Evolutionary conservation across 768 basidiomycete species (phyloP).

Genomic region (Amanita pseudoporphyria): DNA sequence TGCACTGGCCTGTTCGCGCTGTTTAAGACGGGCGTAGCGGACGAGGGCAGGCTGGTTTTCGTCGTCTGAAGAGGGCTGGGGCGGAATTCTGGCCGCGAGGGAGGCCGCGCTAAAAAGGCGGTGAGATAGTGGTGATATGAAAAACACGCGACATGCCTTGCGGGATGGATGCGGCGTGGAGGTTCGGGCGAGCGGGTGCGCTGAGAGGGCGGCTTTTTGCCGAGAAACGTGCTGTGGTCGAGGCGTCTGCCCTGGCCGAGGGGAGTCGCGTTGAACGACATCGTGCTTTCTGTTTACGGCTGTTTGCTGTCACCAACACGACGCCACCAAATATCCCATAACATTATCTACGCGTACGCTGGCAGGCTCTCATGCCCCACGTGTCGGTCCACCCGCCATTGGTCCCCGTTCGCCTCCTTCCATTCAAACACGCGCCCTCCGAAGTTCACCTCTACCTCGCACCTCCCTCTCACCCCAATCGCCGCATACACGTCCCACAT

Average conservation of each 20-base stretch:
- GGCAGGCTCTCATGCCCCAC: slow-evolving; percentile 25
- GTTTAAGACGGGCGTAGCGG: slow-evolving; percentile 33
- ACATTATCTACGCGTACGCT: not conserved
- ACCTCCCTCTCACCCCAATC: slow-evolving; percentile 45
- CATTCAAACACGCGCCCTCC: slow-evolving; percentile 50
- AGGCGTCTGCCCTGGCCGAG: slow-evolving; percentile 81
- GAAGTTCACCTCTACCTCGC: slow-evolving; percentile 56
- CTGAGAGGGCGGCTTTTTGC: slow-evolving; percentile 34
- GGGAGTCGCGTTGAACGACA: slow-evolving; percentile 83
- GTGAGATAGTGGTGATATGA: slow-evolving; percentile 11
- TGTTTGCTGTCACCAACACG: not conserved
- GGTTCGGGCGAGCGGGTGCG: slow-evolving; percentile 23
- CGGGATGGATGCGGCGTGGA: not conserved
- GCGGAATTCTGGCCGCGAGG: slow-evolving; percentile 52
- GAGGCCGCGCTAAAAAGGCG: slow-evolving; percentile 31
- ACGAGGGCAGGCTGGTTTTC: slow-evolving; percentile 31
- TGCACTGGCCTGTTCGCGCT: slow-evolving; percentile 25
- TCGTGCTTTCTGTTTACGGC: slow-evolving; percentile 16
- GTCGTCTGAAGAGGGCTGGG: slow-evolving; percentile 33
- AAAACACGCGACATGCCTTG: slow-evolving; percentile 9
- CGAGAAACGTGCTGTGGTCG: slow-evolving; percentile 71
- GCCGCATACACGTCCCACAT: slow-evolving; percentile 54
- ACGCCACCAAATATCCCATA: not conserved
- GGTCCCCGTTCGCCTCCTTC: slow-evolving; percentile 56
- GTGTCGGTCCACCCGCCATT: slow-evolving; percentile 56